Percentiles rank a stretch among this genome's conserved stretches.
Conservation (phyloP, 345 rosid genomes). For the Iberis pinnata region DNA sequence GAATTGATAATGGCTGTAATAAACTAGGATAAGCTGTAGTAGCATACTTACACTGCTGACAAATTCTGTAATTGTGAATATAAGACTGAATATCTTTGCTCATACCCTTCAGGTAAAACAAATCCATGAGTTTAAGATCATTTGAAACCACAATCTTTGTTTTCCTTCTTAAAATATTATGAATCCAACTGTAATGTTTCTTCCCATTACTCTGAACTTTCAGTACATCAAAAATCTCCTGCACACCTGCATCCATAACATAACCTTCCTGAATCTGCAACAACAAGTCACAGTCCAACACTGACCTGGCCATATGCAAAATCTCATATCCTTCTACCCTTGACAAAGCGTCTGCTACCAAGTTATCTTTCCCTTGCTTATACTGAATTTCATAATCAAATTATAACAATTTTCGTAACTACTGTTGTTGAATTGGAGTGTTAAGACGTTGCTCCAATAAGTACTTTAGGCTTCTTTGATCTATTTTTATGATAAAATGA, state of each 20-base stretch:
- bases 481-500: background rate
- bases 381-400: background rate
- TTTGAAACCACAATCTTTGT: too few species aligned
- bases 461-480: too few species aligned
- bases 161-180: too few species aligned
- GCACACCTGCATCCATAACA: background rate
- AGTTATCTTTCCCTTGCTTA: background rate
- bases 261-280: background rate
- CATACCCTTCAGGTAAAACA: background rate
- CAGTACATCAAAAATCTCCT: too few species aligned
- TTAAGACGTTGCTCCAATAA: background rate
- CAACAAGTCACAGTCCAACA: background rate
- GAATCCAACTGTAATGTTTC: too few species aligned
- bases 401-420: background rate
- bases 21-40: background rate
- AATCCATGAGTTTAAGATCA: background rate
- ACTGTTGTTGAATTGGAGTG: background rate
- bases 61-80: background rate
- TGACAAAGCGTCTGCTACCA: background rate
- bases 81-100: background rate
- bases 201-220: too few species aligned
- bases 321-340: background rate
- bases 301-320: background rate
- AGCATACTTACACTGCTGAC: background rate
- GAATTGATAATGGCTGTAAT: background rate